Evolutionary conservation across 805 yeast genomes (phyloP).

Genomic region (Isabelozyma pseudorhagii): DNA sequence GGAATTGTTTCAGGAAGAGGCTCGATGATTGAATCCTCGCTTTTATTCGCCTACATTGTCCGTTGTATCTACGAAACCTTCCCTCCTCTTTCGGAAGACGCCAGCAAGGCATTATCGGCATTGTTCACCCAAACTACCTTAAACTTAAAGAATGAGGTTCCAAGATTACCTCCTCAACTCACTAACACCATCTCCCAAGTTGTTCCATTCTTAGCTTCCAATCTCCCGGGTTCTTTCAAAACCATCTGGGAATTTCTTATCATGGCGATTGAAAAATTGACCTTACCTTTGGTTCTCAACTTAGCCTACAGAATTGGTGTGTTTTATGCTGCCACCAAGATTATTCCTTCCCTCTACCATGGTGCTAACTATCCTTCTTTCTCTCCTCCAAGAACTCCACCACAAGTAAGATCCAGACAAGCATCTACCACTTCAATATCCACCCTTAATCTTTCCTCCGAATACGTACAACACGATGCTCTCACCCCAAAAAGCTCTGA

Average conservation of each 20-base stretch:
- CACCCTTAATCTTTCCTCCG: slow-evolving; percentile 5
- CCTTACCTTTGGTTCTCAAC: slow-evolving; percentile 78
- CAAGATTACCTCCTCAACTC: slow-evolving; percentile 35
- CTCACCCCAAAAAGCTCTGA: neutral
- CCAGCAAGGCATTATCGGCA: slow-evolving; percentile 27
- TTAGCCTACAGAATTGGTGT: slow-evolving; percentile 83
- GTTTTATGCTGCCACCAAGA: slow-evolving; percentile 88
- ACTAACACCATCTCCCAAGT: slow-evolving; percentile 29
- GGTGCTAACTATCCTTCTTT: slow-evolving; percentile 28
- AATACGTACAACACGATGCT: neutral
- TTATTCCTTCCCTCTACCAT: slow-evolving; percentile 73
- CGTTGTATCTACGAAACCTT: slow-evolving; percentile 91
- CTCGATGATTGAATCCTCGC: slow-evolving; percentile 84
- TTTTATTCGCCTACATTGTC: slow-evolving; percentile 86
- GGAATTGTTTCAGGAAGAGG: slow-evolving; percentile 85
- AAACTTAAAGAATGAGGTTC: slow-evolving; percentile 31
- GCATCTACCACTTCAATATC: slow-evolving; percentile 25
- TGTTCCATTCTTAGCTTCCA: slow-evolving; percentile 47
- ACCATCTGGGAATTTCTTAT: slow-evolving; percentile 54
- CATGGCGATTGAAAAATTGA: slow-evolving; percentile 56
- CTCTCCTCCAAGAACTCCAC: slow-evolving; percentile 41
- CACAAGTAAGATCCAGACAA: slow-evolving; percentile 31
- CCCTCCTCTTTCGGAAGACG: slow-evolving; percentile 72
- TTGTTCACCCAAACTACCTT: slow-evolving; percentile 32
- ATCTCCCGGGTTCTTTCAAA: slow-evolving; percentile 51